These are phyloP conservation scores for Multifurca ochricompacta DNA, from an alignment of 768 basidiomycete species.

Conservation along the genomic window DNA sequence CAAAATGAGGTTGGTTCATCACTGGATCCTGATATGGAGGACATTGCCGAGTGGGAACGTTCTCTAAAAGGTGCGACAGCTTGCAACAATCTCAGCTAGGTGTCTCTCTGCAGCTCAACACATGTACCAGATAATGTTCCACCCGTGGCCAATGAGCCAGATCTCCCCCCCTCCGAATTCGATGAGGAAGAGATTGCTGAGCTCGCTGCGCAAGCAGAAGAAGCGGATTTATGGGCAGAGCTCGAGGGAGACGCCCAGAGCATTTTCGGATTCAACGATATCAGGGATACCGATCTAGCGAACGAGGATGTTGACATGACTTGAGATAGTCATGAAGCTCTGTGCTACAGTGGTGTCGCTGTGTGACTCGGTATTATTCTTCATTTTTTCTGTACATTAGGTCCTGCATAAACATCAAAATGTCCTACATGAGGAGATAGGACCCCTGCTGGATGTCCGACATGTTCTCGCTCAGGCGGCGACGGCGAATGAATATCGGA, in stretches of 20 bases:
- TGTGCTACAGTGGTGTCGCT: not conserved
- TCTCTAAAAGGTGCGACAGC: constrained; percentile 38
- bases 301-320: constrained; percentile 17
- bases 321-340: not conserved
- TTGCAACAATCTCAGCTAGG: not conserved
- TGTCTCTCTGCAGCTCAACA: not conserved
- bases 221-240: constrained; percentile 32
- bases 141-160: not conserved
- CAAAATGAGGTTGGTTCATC: constrained; percentile 66
- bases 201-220: constrained; percentile 51
- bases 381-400: not conserved
- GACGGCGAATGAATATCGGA: no score
- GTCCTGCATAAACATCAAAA: no score
- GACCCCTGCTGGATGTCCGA: no score
- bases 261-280: constrained; percentile 4
- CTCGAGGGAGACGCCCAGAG: not conserved
- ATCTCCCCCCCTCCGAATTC: constrained; percentile 23
- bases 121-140: not conserved
- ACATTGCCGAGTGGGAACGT: constrained; percentile 51
- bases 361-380: not conserved
- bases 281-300: not conserved
- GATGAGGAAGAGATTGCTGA: constrained; percentile 51
- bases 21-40: constrained; percentile 66
- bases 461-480: no score
- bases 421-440: no score